Evolutionary conservation across 164 flowering plant species (phyloP).

Genomic region (Vitis cinerea): DNA sequence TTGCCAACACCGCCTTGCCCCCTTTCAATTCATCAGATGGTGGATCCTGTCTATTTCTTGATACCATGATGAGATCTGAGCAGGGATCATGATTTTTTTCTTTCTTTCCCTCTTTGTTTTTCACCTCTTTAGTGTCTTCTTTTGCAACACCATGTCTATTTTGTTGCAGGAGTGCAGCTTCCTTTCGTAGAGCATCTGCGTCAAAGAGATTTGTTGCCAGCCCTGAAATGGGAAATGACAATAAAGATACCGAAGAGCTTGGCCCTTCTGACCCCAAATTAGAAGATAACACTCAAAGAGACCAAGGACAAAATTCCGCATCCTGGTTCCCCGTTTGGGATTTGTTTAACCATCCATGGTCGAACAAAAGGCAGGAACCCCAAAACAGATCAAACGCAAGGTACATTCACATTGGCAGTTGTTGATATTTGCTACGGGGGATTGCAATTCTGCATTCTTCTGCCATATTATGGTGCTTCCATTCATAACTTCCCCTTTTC

Average conservation of each 20-base stretch:
- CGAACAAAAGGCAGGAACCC: constrained; percentile 27
- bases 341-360: constrained; percentile 56
- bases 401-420: constrained; percentile 12
- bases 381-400: constrained; percentile 28
- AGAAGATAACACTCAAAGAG: constrained; percentile 21
- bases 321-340: constrained; percentile 58
- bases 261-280: constrained; percentile 21
- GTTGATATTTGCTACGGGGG: not conserved
- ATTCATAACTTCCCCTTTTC: not conserved
- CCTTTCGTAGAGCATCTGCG: constrained; percentile 47
- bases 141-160: not conserved
- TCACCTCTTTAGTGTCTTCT: not conserved
- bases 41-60: not conserved
- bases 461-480: not conserved
- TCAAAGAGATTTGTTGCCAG: constrained; percentile 26
- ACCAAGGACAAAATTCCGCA: constrained; percentile 24
- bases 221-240: constrained; percentile 20
- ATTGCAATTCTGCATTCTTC: not conserved
- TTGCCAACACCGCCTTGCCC: too few relatives aligned
- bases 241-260: constrained; percentile 15
- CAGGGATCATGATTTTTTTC: not conserved
- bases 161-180: constrained; percentile 75
- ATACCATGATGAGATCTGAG: not conserved
- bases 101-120: too few relatives aligned
- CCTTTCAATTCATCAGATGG: not conserved